Base-by-base conservation (phyloP, 1,284 basidiomycete genomes). In the Puccinia brachypodii region DNA sequence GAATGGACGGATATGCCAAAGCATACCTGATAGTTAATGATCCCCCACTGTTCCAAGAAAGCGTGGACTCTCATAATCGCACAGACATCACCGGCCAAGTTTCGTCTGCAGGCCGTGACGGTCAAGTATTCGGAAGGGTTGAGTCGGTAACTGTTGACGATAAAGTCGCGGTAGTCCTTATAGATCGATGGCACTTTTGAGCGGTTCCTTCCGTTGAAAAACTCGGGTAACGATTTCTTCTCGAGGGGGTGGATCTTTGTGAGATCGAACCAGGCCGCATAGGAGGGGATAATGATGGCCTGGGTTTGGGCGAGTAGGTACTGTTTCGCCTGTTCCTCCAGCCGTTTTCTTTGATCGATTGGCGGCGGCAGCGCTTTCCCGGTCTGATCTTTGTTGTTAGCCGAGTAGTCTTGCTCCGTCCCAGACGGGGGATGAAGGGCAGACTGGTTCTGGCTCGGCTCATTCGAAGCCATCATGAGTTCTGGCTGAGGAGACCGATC, bases 101-200 rank as follows among this genome's bases (percentile, higher is more conserved):
- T 99, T 83, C 97, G 89, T 85, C 96, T 88, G 86, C 96, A 99
- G 0, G 96, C 96, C 1, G 96, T 99, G 83, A 99, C 94, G 9
- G 97, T 99, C 81, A 99, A 90, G 86, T 99, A 99, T 87, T 99
- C 96, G 60, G 91, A 91, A 0, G 96, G 97, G 83, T 97, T 91
- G 72, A 99, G 89, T 62, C 96, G 90, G 88, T 98, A 99, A 2
- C 96, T 96, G 88, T 99, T 98, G 87, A 99, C 91, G 95, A 99
- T 99, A 85, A 99, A 99, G 89, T 99, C 96, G 83, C 96, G 92
- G 87, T 99, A 99, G 87, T 98, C 96, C 87, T 98, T 99, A 90
- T 99, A 99, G 84, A 98, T 94, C 40, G 93, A 90, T 0, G 96
- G 96, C 0, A 96, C 98, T 88, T 99, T 99, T 84, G 92, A 93